phyloP scores from a whole-genome alignment of 495 filamentous ascomycete species.

The Xylaria nigripes region DNA sequence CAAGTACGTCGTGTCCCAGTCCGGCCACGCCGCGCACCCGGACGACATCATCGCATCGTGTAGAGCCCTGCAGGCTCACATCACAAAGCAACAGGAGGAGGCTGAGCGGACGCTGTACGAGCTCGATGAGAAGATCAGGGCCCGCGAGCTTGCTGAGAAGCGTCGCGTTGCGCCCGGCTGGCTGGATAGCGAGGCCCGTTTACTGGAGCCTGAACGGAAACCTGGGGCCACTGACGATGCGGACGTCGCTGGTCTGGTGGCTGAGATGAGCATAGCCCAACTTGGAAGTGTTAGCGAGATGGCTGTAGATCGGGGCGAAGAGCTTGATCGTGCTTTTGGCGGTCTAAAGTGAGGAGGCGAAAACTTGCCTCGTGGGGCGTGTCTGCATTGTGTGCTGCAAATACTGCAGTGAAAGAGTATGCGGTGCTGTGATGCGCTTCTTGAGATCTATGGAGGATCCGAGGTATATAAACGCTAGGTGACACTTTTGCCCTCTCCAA shows the following conservation, averaged over 20 bases:
- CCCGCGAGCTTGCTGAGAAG: constrained; percentile 86
- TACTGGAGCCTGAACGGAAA: constrained; percentile 65
- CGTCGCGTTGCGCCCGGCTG: constrained; percentile 84
- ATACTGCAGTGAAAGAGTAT: background rate
- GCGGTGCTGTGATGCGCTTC: background rate
- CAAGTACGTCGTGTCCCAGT: constrained; percentile 65
- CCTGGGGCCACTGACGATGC: constrained; percentile 9
- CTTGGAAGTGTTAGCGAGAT: constrained; percentile 36
- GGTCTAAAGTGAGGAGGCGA: constrained; percentile 36
- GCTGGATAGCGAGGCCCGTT: constrained; percentile 79
- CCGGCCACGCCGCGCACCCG: constrained; percentile 70
- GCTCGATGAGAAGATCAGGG: constrained; percentile 62
- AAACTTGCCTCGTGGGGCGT: background rate
- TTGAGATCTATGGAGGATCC: background rate
- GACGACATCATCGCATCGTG: constrained; percentile 77
- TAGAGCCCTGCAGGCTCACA: constrained; percentile 63
- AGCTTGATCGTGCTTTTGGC: constrained; percentile 87
- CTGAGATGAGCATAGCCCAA: constrained; percentile 30
- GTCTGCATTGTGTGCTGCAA: background rate
- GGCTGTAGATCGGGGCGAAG: constrained; percentile 57
- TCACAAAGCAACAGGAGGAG: constrained; percentile 53
- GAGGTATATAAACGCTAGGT: background rate
- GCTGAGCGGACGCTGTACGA: constrained; percentile 56
- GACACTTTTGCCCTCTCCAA: no score
- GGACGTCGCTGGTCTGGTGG: constrained; percentile 15